Evolutionary conservation across 192 early-diverging fungal species (phyloP).

Genomic region (Backusella psychrophila): DNA sequence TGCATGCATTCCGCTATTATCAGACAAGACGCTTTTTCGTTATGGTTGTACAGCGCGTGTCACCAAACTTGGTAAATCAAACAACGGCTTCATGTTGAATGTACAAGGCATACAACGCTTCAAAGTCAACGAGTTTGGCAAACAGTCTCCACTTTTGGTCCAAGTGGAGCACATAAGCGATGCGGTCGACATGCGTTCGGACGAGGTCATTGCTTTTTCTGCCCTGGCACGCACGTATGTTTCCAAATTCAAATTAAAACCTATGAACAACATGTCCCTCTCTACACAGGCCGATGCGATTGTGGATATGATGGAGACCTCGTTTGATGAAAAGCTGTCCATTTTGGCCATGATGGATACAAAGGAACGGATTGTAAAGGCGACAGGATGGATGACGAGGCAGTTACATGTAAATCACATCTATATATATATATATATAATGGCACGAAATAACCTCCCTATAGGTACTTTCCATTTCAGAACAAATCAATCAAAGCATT

Average conservation of each 20-base stretch:
- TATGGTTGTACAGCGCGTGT: conserved; percentile 53
- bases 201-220: conserved; percentile 48
- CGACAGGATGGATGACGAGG: conserved; percentile 62
- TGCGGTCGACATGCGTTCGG: conserved; percentile 42
- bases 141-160: conserved; percentile 47
- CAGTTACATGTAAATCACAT: conserved; percentile 57
- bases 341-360: conserved; percentile 55
- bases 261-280: conserved; percentile 53
- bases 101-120: conserved; percentile 63
- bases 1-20: conserved; percentile 35
- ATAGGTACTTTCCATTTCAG: conserved; percentile 54
- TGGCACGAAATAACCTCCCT: no score
- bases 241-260: conserved; percentile 52
- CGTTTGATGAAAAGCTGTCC: conserved; percentile 64
- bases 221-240: conserved; percentile 48
- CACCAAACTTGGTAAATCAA: conserved; percentile 48
- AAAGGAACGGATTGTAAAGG: conserved; percentile 54
- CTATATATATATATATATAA: background rate
- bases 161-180: conserved; percentile 29
- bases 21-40: conserved; percentile 17
- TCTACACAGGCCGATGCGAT: conserved; percentile 64
- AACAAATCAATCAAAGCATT: conserved; percentile 68
- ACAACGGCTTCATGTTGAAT: conserved; percentile 58
- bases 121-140: conserved; percentile 44
- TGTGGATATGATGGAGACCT: conserved; percentile 66